phyloP scores from a whole-genome alignment of 768 basidiomycete species.

The Calocybe gangraenosa region DNA sequence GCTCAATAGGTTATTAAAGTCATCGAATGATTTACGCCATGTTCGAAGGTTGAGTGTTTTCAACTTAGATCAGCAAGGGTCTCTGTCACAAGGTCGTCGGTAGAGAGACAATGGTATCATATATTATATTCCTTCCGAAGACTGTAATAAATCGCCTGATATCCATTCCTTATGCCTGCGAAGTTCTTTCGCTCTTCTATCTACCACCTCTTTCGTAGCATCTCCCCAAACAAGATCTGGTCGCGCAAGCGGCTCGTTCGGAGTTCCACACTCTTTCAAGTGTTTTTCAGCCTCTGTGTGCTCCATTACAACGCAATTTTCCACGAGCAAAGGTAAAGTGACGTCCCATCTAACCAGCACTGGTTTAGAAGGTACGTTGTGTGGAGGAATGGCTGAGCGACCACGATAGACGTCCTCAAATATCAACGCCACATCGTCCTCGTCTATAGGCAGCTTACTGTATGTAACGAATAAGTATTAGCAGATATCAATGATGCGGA shows the following conservation, averaged over 20 bases:
- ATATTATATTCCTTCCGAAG: too few relatives aligned
- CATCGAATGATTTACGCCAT: too few relatives aligned
- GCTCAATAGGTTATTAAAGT: too few relatives aligned
- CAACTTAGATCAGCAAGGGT: too few relatives aligned
- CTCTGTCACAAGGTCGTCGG: too few relatives aligned
- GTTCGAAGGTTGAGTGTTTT: too few relatives aligned
- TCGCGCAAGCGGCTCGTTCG: constrained; percentile 21
- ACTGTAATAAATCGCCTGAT: too few relatives aligned
- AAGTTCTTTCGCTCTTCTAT: constrained; percentile 56
- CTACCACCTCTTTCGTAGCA: constrained; percentile 55
- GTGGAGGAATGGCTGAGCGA: constrained; percentile 75
- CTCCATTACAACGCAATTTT: constrained; percentile 87
- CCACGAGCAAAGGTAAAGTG: constrained; percentile 52
- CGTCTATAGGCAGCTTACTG: constrained; percentile 75
- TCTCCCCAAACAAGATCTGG: constrained; percentile 70
- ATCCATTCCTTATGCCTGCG: constrained; percentile 53
- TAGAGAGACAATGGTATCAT: too few relatives aligned
- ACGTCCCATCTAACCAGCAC: constrained; percentile 82
- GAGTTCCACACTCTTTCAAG: constrained; percentile 36
- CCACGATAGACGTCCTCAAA: constrained; percentile 87
- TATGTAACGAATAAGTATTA: constrained; percentile 1
- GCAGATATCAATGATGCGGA: not conserved
- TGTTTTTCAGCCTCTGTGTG: constrained; percentile 70
- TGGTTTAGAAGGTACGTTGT: constrained; percentile 68
- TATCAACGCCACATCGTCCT: constrained; percentile 77